Base-by-base conservation (phyloP, 2,329 filamentous ascomycete species). In the Colletotrichum graminicola region DNA sequence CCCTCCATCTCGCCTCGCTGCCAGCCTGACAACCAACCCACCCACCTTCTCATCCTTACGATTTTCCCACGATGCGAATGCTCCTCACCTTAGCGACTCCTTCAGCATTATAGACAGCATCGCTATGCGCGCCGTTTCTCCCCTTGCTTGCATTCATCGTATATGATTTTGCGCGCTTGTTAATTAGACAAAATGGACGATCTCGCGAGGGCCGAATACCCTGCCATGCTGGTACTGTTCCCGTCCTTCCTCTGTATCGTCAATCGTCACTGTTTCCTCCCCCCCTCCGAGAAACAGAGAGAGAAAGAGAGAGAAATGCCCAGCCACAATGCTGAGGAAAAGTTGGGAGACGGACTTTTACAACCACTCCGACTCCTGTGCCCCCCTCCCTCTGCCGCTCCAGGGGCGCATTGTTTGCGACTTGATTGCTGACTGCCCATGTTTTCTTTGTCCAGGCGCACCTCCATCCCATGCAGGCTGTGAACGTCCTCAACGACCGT, bases 151-250 rank as follows among this genome's bases (percentile, higher is more conserved):
- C 43, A 72, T 68, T 68, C 55, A 60, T 57, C 64, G 52, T 68
- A 72, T 45, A 66, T 72, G 67, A 68, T 62, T 73, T 66, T 62
- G 63, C 71, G 73, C 67, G 56, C 47, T 71, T 71, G 39, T 14
- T 71, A 65, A 67, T 71, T 69, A 63, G 69, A 73, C 76, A 82
- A 78, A 78, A 94, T 94, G 90, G 92, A 93, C 72, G 91, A 92
- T 78, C 88, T 95, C 79, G 91, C 93, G 80, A 90, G 94, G 83
- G 88, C 93, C 82, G 95, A 98, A 83, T 98, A 98, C 87, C 94
- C 95, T 82, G 92, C 91, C 77, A 92, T 98, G 89, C 91, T 97
- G 91, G 95, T 98, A 87, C 87, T 71, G 56, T 61, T 21, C 29
- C 29, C 62, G 39, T 66, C 55, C n/a, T 34, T 36, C 43, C 26